Base-by-base conservation (phyloP, 2,329 filamentous ascomycete genomes). In the Didymosphaeria variabile region DNA sequence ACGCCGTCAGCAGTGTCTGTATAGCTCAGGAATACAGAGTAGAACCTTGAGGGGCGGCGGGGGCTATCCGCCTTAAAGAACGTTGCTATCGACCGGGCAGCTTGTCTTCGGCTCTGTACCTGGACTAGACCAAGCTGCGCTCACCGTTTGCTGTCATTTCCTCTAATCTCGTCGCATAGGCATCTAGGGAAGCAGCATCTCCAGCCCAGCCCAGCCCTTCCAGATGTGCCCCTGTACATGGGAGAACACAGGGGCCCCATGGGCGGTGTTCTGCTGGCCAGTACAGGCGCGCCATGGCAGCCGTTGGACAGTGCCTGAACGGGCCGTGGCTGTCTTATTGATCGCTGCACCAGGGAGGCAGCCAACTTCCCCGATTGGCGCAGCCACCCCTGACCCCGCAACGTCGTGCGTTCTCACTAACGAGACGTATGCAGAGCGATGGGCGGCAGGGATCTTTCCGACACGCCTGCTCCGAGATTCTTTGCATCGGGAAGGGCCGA, bases 241-340 rank as follows among this genome's bases (percentile, higher is more conserved):
- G 19, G 9, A 5, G 17, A 23, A 23, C 17, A 44, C n/a, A 53
- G 17, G 26, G 34, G 19, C 1, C 26, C 26, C 50, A 53, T 32
- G 19, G 32, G 23, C 52, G 26, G 23, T 12, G 17, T 45, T 13
- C 19, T 19, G 13, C 29, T 36, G 6, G 21, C 36, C 40, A 21
- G 26, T 15, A 26, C n/a, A 36, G 26, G 15, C 19, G 15, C 19
- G 26, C 26, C 40, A 45, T 46, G 53, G 38, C 53, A 47, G 53
- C 53, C 53, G 53, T 55, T 55, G 53, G n/a, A 19, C 38, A 51
- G 42, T 55, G 42, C 42, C 40, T 55, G n/a, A 38, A 29, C 53
- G 38, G 19, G 53, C 42, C 53, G 19, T 19, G 40, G 31, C 17
- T 46, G 7, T 6, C 19, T 17, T 31, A 44, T 55, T n/a, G 42